phyloP scores from a whole-genome alignment of 1,139 yeast species.

The Lodderomyces elongisporus region DNA sequence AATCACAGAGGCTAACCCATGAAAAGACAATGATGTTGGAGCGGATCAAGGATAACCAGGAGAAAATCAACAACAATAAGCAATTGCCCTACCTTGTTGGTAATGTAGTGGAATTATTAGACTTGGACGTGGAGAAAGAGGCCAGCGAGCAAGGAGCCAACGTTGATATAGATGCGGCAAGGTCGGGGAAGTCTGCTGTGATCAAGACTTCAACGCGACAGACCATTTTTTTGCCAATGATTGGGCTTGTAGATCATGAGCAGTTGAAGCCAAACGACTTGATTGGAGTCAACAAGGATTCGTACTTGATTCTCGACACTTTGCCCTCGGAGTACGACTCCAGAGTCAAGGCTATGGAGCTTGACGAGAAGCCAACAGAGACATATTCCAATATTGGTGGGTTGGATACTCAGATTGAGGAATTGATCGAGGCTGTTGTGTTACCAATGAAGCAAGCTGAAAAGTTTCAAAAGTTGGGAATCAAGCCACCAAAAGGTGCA shows the following conservation, averaged over 20 bases:
- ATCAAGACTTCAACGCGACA: conserved; percentile 97
- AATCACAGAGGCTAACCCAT: conserved; percentile 82
- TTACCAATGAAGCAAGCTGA: conserved; percentile 98
- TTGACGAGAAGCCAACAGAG: conserved; percentile 96
- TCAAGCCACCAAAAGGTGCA: conserved; percentile 97
- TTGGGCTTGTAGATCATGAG: conserved; percentile 89
- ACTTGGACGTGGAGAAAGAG: conserved; percentile 82
- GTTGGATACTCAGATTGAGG: conserved; percentile 95
- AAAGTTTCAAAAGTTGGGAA: conserved; percentile 86
- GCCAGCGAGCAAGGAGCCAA: conserved; percentile 92
- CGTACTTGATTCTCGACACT: conserved; percentile 88
- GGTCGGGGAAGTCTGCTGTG: conserved; percentile 96
- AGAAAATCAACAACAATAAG: conserved; percentile 90
- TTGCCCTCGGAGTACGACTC: conserved; percentile 97
- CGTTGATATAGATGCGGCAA: conserved; percentile 85
- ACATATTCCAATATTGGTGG: conserved; percentile 98
- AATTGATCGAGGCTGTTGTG: conserved; percentile 95
- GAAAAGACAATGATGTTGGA: conserved; percentile 92
- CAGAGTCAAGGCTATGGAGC: conserved; percentile 98
- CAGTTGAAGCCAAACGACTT: conserved; percentile 90
- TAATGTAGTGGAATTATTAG: conserved; percentile 92
- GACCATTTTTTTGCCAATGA: conserved; percentile 91
- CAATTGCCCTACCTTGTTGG: conserved; percentile 96
- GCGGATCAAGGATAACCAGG: conserved; percentile 92
- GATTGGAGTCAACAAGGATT: conserved; percentile 96